Conservation (phyloP, 2,329 filamentous ascomycete species). For the Neoarthrinium moseri region DNA sequence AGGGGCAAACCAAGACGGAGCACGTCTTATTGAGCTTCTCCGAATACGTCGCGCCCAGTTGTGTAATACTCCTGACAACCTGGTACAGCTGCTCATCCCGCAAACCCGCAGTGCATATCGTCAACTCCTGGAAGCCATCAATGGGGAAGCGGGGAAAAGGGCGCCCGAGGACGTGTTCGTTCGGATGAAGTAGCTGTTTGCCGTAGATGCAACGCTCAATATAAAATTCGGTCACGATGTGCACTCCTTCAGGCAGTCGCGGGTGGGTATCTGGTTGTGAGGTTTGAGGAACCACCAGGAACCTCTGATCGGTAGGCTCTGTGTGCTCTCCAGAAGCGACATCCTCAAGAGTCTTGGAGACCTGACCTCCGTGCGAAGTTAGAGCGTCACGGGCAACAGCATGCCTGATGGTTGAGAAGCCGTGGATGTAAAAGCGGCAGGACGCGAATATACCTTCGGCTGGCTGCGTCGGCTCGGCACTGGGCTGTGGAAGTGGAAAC, state of each 20-base stretch:
- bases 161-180: conserved; percentile 69
- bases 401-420: conserved; percentile 54
- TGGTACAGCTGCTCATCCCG: conserved; percentile 82
- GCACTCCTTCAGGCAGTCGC: conserved; percentile 34
- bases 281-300: conserved; percentile 54
- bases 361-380: conserved; percentile 43
- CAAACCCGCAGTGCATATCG: conserved; percentile 80
- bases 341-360: conserved; percentile 42
- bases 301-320: conserved; percentile 36
- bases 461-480: conserved; percentile 16
- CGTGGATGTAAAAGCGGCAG: conserved; percentile 59
- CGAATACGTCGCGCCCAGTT: conserved; percentile 79
- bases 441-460: conserved; percentile 48
- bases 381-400: conserved; percentile 47
- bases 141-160: conserved; percentile 74
- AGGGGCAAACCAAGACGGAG: conserved; percentile 76
- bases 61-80: conserved; percentile 70
- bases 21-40: conserved; percentile 70
- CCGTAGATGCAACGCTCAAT: conserved; percentile 83
- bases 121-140: conserved; percentile 65
- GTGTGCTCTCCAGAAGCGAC: conserved; percentile 25
- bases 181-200: conserved; percentile 69
- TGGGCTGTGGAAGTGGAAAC: conserved; percentile 2
- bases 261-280: conserved; percentile 47
- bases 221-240: conserved; percentile 84